phyloP scores from a whole-genome alignment of 2,329 filamentous ascomycete species.

The Cordyceps tenuipes region DNA sequence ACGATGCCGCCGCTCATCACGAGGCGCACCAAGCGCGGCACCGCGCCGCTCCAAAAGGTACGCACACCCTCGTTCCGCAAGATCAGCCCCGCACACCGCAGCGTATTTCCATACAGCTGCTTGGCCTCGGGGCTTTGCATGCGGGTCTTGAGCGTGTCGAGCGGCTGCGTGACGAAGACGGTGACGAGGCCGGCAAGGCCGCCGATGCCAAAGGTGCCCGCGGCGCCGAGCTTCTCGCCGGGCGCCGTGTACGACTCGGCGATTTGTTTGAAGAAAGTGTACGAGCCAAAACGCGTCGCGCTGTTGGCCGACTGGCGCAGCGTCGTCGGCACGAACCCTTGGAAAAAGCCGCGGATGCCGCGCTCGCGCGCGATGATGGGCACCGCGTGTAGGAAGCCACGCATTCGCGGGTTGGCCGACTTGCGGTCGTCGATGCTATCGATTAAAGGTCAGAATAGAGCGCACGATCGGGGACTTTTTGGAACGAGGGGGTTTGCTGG shows the following conservation, averaged over 20 bases:
- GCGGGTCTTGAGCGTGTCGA: conserved; percentile 93
- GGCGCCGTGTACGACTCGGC: conserved; percentile 88
- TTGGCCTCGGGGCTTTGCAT: conserved; percentile 95
- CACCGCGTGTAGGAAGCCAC: conserved; percentile 85
- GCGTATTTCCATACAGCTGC: conserved; percentile 74
- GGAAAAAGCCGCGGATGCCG: conserved; percentile 87
- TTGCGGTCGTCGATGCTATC: conserved; percentile 88
- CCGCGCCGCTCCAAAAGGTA: conserved; percentile 88
- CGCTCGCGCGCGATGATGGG: conserved; percentile 81
- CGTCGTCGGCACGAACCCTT: conserved; percentile 91
- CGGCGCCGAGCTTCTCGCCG: conserved; percentile 83
- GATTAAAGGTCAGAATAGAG: background rate
- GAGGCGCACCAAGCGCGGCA: conserved; percentile 75
- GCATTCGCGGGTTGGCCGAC: conserved; percentile 72
- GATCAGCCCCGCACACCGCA: conserved; percentile 74
- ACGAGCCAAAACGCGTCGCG: conserved; percentile 82
- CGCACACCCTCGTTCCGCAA: conserved; percentile 81
- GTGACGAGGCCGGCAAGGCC: conserved; percentile 85
- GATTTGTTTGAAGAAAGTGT: conserved; percentile 82
- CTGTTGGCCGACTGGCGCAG: conserved; percentile 92
- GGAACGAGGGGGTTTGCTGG: no score
- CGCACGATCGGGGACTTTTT: background rate
- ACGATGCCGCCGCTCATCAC: conserved; percentile 94
- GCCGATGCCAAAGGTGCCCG: conserved; percentile 86
- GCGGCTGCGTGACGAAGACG: conserved; percentile 64